A percentile compares a stretch with the other conserved stretches of the same genome.
These are phyloP conservation scores for Meyerozyma elateridarum DNA, from an alignment of 1,139 yeast species.

Conservation along the genomic window DNA sequence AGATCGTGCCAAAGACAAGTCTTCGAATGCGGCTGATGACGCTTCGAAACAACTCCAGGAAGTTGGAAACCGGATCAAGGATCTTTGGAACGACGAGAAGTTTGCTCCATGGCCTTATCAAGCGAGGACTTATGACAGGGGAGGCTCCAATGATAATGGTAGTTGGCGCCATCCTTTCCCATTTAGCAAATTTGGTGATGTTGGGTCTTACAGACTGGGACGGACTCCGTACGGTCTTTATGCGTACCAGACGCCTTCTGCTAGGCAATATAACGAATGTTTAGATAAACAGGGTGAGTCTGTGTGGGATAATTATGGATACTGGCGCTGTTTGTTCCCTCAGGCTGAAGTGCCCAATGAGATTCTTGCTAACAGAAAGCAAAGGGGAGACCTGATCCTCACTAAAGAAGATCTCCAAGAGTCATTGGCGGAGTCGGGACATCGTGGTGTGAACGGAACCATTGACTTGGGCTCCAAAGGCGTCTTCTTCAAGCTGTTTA, in stretches of 20 bases:
- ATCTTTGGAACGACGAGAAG: not conserved
- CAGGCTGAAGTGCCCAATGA: conserved; percentile 39
- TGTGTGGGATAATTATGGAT: conserved; percentile 75
- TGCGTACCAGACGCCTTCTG: conserved; percentile 60
- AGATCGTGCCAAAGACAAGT: conserved; percentile 1
- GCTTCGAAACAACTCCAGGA: conserved; percentile 1
- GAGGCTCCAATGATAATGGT: not conserved
- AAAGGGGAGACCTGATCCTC: conserved; percentile 27
- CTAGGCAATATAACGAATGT: conserved; percentile 59
- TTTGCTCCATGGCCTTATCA: conserved; percentile 11
- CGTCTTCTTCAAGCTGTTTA: conserved; percentile 52
- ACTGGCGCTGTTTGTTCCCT: conserved; percentile 88
- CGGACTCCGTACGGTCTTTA: conserved; percentile 45
- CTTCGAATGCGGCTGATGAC: not conserved
- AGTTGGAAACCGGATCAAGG: not conserved
- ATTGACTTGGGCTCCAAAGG: conserved; percentile 40
- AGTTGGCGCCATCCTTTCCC: conserved; percentile 3
- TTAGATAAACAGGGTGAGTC: conserved; percentile 58
- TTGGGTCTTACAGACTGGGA: conserved; percentile 9
- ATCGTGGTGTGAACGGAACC: conserved; percentile 14
- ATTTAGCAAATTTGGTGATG: too few relatives aligned
- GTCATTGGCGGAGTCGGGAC: conserved; percentile 16
- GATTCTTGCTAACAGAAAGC: conserved; percentile 25
- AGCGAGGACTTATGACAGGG: conserved; percentile 10
- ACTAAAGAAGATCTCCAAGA: conserved; percentile 47